Conservation (phyloP, 1,139 yeast genomes). For the Lipomyces yarrowii region DNA sequence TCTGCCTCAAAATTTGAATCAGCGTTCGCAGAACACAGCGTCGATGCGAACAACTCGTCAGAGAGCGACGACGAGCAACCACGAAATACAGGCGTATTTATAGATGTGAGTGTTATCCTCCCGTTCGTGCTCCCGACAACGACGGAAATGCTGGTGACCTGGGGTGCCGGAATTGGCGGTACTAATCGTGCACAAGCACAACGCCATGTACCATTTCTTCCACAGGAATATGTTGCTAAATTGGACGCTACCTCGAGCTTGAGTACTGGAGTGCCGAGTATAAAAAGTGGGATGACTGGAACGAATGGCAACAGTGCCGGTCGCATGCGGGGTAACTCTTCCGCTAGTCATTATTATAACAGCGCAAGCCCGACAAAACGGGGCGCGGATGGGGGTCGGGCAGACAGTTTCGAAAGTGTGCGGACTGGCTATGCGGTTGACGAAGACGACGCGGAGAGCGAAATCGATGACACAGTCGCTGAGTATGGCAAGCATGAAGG, state of each 20-base stretch:
- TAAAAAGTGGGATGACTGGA: constrained; percentile 24
- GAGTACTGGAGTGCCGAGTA: constrained; percentile 28
- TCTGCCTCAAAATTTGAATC: constrained; percentile 1
- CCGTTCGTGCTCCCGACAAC: constrained; percentile 46
- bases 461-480: constrained; percentile 2
- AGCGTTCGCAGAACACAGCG: background rate
- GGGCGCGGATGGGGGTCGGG: background rate
- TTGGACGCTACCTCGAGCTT: constrained; percentile 39
- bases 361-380: background rate
- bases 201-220: constrained; percentile 45
- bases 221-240: constrained; percentile 45
- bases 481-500: background rate
- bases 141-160: constrained; percentile 46
- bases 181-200: constrained; percentile 42
- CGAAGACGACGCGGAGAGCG: constrained; percentile 10
- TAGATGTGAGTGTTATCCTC: constrained; percentile 34
- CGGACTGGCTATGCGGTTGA: background rate
- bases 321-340: constrained; percentile 8
- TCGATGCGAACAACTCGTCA: background rate
- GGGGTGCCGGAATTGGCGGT: constrained; percentile 50
- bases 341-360: constrained; percentile 3
- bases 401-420: constrained; percentile 7
- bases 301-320: constrained; percentile 10
- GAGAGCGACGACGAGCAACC: constrained; percentile 26
- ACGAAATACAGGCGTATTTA: constrained; percentile 24